A percentile compares a stretch with the other conserved stretches of the same genome.
phyloP scores from a whole-genome alignment of 805 yeast species.

The Candida nitratophila region DNA sequence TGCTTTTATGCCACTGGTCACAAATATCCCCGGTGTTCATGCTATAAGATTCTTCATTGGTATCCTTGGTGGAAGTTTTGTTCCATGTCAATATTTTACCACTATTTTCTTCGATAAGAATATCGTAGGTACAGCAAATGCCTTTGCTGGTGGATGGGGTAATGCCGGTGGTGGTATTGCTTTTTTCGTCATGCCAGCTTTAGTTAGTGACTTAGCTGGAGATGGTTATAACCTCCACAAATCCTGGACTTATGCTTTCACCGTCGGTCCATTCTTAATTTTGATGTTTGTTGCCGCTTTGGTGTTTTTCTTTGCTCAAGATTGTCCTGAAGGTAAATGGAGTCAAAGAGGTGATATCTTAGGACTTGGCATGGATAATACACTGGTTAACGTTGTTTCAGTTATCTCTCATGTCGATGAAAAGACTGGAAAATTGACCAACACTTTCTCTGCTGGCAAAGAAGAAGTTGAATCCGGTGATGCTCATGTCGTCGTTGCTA shows the following conservation, averaged over 20 bases:
- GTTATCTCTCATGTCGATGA: constrained; percentile 9
- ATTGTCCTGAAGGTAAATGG: constrained; percentile 31
- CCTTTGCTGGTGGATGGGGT: constrained; percentile 27
- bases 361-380: constrained; percentile 19
- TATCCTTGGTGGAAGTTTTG: constrained; percentile 25
- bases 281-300: constrained; percentile 20
- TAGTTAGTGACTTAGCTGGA: constrained; percentile 9
- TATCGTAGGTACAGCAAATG: constrained; percentile 25
- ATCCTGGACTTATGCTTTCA: constrained; percentile 23
- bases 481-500: constrained; percentile 4
- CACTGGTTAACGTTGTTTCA: constrained; percentile 16
- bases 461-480: constrained; percentile 2
- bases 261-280: constrained; percentile 26
- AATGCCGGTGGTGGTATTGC: constrained; percentile 29
- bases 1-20: constrained; percentile 19
- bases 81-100: constrained; percentile 24
- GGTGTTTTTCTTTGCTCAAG: constrained; percentile 21
- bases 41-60: constrained; percentile 25
- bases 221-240: constrained; percentile 17
- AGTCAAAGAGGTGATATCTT: constrained; percentile 19
- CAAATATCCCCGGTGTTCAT: constrained; percentile 17
- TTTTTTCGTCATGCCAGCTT: constrained; percentile 26
- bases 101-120: constrained; percentile 22
- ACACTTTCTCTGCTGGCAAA: constrained; percentile 1
- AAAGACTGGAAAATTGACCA: constrained; percentile 2